A percentile compares a stretch with the other conserved stretches of the same genome.
phyloP scores from a whole-genome alignment of 225 moss, liverwort and hornwort genomes.

The Marchantia polymorpha region DNA sequence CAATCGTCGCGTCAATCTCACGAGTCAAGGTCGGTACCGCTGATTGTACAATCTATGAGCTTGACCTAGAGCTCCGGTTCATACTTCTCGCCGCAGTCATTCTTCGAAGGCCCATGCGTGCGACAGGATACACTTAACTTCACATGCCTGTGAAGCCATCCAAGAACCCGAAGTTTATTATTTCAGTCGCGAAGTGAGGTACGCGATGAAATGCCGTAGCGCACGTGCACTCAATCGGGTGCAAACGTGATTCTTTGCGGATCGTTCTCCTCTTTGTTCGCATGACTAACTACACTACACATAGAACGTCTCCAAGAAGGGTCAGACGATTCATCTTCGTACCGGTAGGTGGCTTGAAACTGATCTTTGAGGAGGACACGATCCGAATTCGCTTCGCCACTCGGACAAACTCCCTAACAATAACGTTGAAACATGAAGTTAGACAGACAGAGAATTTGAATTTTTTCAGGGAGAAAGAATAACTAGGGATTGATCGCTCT shows the following conservation, averaged over 20 bases:
- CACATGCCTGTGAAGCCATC: background rate
- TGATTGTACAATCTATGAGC: too few relatives aligned
- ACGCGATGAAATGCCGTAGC: background rate
- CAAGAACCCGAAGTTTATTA: too few relatives aligned
- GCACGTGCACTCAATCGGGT: background rate
- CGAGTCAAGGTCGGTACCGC: background rate
- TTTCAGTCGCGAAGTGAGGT: background rate
- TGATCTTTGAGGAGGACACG: slow-evolving; percentile 50
- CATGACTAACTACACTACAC: background rate
- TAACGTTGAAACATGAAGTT: background rate
- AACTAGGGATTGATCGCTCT: background rate
- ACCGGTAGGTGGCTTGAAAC: slow-evolving; percentile 43
- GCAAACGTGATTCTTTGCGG: too few relatives aligned
- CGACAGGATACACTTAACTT: background rate
- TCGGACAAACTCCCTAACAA: slow-evolving; percentile 49
- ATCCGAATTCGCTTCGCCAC: slow-evolving; percentile 53
- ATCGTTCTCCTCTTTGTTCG: too few relatives aligned
- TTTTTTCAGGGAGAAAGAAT: background rate
- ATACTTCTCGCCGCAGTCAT: background rate
- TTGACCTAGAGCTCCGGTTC: background rate
- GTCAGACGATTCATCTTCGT: slow-evolving; percentile 3
- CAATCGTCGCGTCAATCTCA: background rate
- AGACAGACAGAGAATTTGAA: background rate
- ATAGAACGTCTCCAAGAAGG: background rate
- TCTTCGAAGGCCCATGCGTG: background rate